Evolutionary conservation across 805 yeast species (phyloP).

Genomic region (Blastobotrys parvus): DNA sequence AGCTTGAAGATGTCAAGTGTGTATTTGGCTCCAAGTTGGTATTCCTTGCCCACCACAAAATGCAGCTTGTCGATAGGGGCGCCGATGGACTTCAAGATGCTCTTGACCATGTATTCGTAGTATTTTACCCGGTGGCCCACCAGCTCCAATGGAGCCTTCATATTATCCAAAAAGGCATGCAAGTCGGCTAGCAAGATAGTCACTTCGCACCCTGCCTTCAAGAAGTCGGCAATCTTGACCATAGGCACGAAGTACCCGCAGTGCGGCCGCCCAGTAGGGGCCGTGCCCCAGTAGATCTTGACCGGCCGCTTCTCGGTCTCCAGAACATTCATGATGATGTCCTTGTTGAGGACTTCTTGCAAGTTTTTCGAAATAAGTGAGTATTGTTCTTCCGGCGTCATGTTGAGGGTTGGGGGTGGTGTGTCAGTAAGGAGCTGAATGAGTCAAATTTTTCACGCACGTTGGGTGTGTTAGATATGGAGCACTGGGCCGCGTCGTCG

Average conservation of each 20-base stretch:
- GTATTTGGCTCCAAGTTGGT: conserved; percentile 70
- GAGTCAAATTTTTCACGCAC: neutral
- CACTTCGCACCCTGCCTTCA: conserved; percentile 94
- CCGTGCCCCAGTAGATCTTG: conserved; percentile 96
- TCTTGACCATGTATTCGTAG: conserved; percentile 75
- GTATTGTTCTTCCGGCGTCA: conserved; percentile 30
- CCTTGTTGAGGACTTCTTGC: conserved; percentile 86
- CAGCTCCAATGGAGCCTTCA: conserved; percentile 95
- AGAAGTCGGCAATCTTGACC: conserved; percentile 91
- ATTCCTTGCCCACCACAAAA: conserved; percentile 83
- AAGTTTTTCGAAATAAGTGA: conserved; percentile 73
- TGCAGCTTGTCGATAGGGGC: conserved; percentile 86
- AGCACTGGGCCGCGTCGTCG: too few species aligned
- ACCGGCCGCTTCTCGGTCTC: conserved; percentile 77
- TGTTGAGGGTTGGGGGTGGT: neutral
- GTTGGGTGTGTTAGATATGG: too few species aligned
- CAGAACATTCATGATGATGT: conserved; percentile 75
- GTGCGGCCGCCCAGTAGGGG: conserved; percentile 98
- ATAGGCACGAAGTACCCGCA: conserved; percentile 98
- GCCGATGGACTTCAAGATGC: conserved; percentile 75
- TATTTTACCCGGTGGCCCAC: conserved; percentile 83
- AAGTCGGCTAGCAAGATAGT: conserved; percentile 87
- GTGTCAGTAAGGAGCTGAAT: too few species aligned
- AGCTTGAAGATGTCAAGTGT: conserved; percentile 84
- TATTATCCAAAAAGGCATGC: conserved; percentile 94